These are phyloP conservation scores for Penicillium sp. DNA, from an alignment of 2,329 filamentous ascomycete species.

Conservation along the genomic window DNA sequence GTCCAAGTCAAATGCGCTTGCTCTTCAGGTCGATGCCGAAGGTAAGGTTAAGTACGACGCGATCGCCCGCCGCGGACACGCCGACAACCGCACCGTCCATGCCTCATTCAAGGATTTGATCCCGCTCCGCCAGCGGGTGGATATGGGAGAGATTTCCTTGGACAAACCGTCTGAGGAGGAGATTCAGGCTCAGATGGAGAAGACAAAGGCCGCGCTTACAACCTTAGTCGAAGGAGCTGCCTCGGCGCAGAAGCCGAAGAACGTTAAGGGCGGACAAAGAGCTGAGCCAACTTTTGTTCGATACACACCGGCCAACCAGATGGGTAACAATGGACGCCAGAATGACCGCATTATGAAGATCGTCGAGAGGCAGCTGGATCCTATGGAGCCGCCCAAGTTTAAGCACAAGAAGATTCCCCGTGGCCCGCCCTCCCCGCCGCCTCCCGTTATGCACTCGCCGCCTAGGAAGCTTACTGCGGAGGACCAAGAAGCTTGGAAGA, in stretches of 20 bases:
- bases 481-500: conserved; percentile 96
- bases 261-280: conserved; percentile 75
- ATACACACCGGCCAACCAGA: conserved; percentile 94
- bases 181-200: conserved; percentile 78
- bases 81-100: conserved; percentile 80
- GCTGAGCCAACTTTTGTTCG: conserved; percentile 90
- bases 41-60: conserved; percentile 97
- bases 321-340: conserved; percentile 83
- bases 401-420: conserved; percentile 98
- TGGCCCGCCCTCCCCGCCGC: conserved; percentile 86
- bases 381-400: conserved; percentile 96
- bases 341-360: conserved; percentile 98
- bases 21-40: conserved; percentile 86
- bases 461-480: conserved; percentile 93
- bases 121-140: conserved; percentile 84
- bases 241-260: conserved; percentile 93
- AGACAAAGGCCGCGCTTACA: conserved; percentile 82
- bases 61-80: conserved; percentile 86
- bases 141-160: conserved; percentile 87
- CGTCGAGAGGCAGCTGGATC: conserved; percentile 87
- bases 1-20: conserved; percentile 77
- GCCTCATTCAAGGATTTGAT: conserved; percentile 97
- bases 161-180: conserved; percentile 81
- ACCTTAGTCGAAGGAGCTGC: conserved; percentile 80
- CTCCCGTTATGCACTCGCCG: conserved; percentile 92